Percentiles rank a stretch among this genome's conserved stretches.
Evolutionary conservation across 345 rosid genomes (phyloP).

Genomic region (Rhizophora mangle): DNA sequence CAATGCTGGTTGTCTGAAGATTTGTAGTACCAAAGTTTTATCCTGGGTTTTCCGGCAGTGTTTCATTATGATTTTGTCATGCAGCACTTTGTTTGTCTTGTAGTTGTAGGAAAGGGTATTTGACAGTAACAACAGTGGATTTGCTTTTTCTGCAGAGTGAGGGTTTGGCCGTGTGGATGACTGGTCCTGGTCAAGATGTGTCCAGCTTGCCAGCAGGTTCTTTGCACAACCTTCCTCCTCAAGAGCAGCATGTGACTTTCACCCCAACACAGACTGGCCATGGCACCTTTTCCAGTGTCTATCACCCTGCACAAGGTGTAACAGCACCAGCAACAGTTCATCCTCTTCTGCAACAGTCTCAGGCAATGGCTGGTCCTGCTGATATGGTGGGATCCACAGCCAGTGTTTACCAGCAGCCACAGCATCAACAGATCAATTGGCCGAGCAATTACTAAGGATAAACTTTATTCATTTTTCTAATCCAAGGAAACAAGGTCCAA

Average conservation of each 20-base stretch:
- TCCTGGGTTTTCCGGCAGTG: background rate
- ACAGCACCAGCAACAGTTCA: slow-evolving; percentile 58
- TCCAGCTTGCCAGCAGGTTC: slow-evolving; percentile 64
- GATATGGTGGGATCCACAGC: slow-evolving; percentile 76
- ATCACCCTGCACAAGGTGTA: slow-evolving; percentile 74
- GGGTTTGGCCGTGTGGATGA: slow-evolving; percentile 77
- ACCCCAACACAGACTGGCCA: slow-evolving; percentile 71
- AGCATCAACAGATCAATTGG: slow-evolving; percentile 88
- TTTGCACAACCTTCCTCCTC: slow-evolving; percentile 78
- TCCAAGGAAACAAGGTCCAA: slow-evolving; percentile 33
- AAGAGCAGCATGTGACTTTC: slow-evolving; percentile 74
- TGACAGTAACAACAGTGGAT: slow-evolving; percentile 16
- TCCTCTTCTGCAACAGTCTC: slow-evolving; percentile 80
- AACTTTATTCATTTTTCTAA: slow-evolving; percentile 30
- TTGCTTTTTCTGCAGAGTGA: slow-evolving; percentile 61
- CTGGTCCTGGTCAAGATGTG: slow-evolving; percentile 72
- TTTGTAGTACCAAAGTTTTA: background rate
- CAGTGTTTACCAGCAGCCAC: slow-evolving; percentile 84
- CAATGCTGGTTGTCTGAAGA: background rate
- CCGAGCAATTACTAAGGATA: slow-evolving; percentile 74
- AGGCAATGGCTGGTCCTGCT: slow-evolving; percentile 57
- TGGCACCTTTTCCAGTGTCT: slow-evolving; percentile 59
- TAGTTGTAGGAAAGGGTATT: background rate
- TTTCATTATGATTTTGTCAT: background rate
- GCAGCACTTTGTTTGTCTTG: background rate